These are phyloP conservation scores for Chrysoporthe puriensis DNA, from an alignment of 2,329 filamentous ascomycete species.

Conservation along the genomic window DNA sequence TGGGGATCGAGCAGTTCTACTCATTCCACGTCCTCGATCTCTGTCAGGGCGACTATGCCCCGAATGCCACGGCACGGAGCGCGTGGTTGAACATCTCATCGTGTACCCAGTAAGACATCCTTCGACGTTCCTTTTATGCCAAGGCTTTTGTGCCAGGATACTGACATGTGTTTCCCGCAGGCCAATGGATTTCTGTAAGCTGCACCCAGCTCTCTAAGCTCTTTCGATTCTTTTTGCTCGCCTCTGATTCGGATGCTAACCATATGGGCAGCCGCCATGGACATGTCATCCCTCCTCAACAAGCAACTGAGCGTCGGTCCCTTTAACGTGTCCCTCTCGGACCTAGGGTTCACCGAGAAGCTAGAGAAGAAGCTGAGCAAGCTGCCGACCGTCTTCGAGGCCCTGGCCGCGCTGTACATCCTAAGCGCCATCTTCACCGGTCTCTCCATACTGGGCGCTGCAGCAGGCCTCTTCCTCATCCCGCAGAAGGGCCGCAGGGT, in stretches of 20 bases:
- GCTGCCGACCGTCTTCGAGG: constrained; percentile 54
- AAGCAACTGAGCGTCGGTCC: constrained; percentile 50
- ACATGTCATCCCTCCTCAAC: constrained; percentile 52
- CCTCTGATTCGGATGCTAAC: constrained; percentile 5
- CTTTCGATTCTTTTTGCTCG: accelerated
- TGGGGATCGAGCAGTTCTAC: constrained; percentile 42
- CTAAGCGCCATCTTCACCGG: constrained; percentile 48
- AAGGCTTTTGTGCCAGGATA: background rate
- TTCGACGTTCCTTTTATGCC: background rate
- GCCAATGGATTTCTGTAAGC: constrained; percentile 31
- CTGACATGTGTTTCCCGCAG: background rate
- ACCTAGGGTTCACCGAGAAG: constrained; percentile 49
- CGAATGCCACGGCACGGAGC: constrained; percentile 32
- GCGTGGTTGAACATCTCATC: constrained; percentile 34
- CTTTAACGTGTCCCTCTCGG: constrained; percentile 47
- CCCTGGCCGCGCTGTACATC: constrained; percentile 53
- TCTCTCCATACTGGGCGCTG: constrained; percentile 46
- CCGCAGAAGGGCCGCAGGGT: constrained; percentile 26
- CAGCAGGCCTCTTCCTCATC: constrained; percentile 38
- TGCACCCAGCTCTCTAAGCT: background rate
- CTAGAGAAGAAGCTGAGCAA: constrained; percentile 52
- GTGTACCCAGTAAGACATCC: constrained; percentile 33
- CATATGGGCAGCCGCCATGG: constrained; percentile 37
- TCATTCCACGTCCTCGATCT: constrained; percentile 38
- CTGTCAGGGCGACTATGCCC: constrained; percentile 39